Evolutionary conservation across 164 flowering plant genomes (phyloP).

Genomic region (Platanus orientalis): DNA sequence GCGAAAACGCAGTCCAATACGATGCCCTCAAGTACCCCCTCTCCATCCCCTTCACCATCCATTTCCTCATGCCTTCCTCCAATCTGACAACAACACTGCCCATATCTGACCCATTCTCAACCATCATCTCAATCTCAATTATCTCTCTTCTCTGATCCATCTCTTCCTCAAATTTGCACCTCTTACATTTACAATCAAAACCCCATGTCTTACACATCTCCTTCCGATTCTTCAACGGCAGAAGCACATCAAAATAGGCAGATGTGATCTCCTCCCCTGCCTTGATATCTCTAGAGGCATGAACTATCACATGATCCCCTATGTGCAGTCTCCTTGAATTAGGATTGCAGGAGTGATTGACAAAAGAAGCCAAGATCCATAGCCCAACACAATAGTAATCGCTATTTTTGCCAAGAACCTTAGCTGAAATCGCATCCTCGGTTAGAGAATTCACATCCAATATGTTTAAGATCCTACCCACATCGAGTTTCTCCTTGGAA

Average conservation of each 20-base stretch:
- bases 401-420: slow-evolving; percentile 60
- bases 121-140: slow-evolving; percentile 48
- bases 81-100: slow-evolving; percentile 41
- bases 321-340: slow-evolving; percentile 72
- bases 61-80: slow-evolving; percentile 69
- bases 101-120: slow-evolving; percentile 49
- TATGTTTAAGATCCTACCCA: slow-evolving; percentile 40
- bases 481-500: slow-evolving; percentile 18
- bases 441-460: slow-evolving; percentile 83
- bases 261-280: slow-evolving; percentile 89
- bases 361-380: slow-evolving; percentile 76
- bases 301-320: slow-evolving; percentile 61
- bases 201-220: slow-evolving; percentile 69
- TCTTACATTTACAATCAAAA: slow-evolving; percentile 59
- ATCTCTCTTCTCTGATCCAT: slow-evolving; percentile 34
- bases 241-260: slow-evolving; percentile 65
- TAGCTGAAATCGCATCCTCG: slow-evolving; percentile 55
- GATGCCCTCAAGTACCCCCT: slow-evolving; percentile 77
- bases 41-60: slow-evolving; percentile 57
- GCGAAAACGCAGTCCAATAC: slow-evolving; percentile 53
- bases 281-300: slow-evolving; percentile 69
- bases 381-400: slow-evolving; percentile 71
- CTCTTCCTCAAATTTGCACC: slow-evolving; percentile 70
- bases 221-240: slow-evolving; percentile 40
- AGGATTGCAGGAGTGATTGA: slow-evolving; percentile 84